Evolutionary conservation across 2,329 filamentous ascomycete genomes (phyloP).

Genomic region (Ophiostoma sp.): DNA sequence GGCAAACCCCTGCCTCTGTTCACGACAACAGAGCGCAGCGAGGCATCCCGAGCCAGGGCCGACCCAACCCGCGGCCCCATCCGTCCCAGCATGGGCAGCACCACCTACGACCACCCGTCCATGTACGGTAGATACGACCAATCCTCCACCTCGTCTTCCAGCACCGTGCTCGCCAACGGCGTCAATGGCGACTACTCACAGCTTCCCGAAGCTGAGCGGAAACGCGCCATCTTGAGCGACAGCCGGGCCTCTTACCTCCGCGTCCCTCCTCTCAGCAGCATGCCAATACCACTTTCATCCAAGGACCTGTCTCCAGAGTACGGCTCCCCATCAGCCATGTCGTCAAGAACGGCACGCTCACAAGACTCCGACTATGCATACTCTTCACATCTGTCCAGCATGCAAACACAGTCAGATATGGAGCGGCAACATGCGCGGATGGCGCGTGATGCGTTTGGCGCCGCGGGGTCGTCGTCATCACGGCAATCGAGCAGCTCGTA

Average conservation of each 20-base stretch:
- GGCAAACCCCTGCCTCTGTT: neutral
- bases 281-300: neutral
- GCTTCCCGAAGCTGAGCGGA: slow-evolving; percentile 27
- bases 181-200: slow-evolving; percentile 18
- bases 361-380: neutral
- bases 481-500: slow-evolving; percentile 18
- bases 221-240: slow-evolving; percentile 27
- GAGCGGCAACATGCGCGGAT: neutral
- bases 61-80: neutral
- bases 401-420: neutral
- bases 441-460: neutral
- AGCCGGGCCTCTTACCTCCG: slow-evolving; percentile 21
- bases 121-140: slow-evolving; percentile 1
- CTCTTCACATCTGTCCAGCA: neutral
- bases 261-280: neutral
- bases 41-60: neutral
- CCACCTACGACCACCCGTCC: slow-evolving; percentile 7
- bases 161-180: neutral
- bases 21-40: neutral
- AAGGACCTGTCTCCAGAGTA: neutral
- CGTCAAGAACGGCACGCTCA: neutral
- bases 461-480: slow-evolving; percentile 3
- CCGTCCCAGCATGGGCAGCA: neutral
- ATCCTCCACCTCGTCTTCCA: neutral
- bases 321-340: neutral